phyloP scores from a whole-genome alignment of 768 basidiomycete species.

The Trametes cinnabarina region DNA sequence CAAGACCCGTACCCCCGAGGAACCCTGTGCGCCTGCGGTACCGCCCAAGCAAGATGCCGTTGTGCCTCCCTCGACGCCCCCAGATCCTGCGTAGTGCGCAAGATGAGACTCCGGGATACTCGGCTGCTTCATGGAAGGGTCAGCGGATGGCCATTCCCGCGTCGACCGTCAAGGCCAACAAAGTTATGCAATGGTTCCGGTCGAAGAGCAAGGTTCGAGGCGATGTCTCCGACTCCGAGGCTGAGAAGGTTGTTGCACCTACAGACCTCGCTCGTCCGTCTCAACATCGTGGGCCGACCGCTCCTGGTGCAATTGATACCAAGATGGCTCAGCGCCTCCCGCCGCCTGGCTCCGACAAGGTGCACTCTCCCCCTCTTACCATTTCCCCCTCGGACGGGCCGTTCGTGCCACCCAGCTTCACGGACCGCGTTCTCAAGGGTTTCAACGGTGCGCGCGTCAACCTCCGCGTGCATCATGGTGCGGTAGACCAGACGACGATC shows the following conservation, averaged over 20 bases:
- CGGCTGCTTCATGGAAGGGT: conserved; percentile 32
- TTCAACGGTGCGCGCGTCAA: conserved; percentile 39
- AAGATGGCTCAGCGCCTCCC: neutral
- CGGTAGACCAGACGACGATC: conserved; percentile 87
- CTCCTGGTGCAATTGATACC: conserved; percentile 16
- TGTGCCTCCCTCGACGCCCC: conserved; percentile 23
- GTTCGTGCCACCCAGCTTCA: conserved; percentile 29
- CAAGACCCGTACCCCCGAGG: conserved; percentile 13
- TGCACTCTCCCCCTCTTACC: conserved; percentile 15
- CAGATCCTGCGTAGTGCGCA: conserved; percentile 26
- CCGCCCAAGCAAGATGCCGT: conserved; percentile 22
- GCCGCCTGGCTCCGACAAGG: conserved; percentile 17
- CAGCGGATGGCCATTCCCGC: conserved; percentile 46
- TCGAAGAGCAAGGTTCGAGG: conserved; percentile 54
- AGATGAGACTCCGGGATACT: conserved; percentile 28
- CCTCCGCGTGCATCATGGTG: conserved; percentile 79
- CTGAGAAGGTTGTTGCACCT: conserved; percentile 18
- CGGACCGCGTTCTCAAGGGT: conserved; percentile 30
- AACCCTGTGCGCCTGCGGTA: conserved; percentile 6
- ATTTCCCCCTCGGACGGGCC: conserved; percentile 38
- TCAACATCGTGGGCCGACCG: conserved; percentile 5
- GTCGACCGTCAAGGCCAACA: conserved; percentile 84
- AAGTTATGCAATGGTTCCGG: conserved; percentile 99
- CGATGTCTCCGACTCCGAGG: conserved; percentile 30
- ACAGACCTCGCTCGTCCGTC: conserved; percentile 17